phyloP scores from a whole-genome alignment of 208 protist genomes.

The Leishmania gerbilli region DNA sequence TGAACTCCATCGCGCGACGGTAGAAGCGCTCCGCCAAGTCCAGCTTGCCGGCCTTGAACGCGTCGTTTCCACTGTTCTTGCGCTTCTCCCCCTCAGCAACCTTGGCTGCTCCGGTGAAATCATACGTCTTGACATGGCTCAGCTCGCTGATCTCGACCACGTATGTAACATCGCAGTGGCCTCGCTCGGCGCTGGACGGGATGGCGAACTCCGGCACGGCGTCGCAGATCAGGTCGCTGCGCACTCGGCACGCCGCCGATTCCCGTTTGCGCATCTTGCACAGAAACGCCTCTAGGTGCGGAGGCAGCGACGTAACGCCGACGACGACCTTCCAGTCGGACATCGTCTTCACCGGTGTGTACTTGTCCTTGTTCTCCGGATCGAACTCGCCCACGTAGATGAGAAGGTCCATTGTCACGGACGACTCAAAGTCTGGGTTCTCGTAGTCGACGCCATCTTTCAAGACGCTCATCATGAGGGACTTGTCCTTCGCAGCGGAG shows the following conservation, averaged over 20 bases:
- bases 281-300: slow-evolving; percentile 73
- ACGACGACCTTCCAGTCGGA: slow-evolving; percentile 55
- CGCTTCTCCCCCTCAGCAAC: slow-evolving; percentile 61
- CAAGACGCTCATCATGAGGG: slow-evolving; percentile 76
- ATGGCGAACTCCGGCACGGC: slow-evolving; percentile 65
- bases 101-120: slow-evolving; percentile 66
- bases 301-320: slow-evolving; percentile 68
- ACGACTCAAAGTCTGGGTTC: slow-evolving; percentile 80
- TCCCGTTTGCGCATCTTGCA: slow-evolving; percentile 75
- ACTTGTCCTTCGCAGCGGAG: slow-evolving; percentile 69
- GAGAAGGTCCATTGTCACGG: slow-evolving; percentile 59
- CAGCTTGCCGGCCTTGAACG: slow-evolving; percentile 69
- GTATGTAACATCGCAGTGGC: slow-evolving; percentile 59
- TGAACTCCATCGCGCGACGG: slow-evolving; percentile 84
- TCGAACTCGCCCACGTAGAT: slow-evolving; percentile 58
- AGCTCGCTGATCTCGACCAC: slow-evolving; percentile 68
- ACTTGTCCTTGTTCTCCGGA: slow-evolving; percentile 38
- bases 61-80: slow-evolving; percentile 81
- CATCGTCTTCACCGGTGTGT: slow-evolving; percentile 48
- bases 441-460: slow-evolving; percentile 77
- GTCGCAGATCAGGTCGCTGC: slow-evolving; percentile 37
- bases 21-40: slow-evolving; percentile 77
- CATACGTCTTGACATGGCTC: slow-evolving; percentile 60
- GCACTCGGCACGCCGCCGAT: slow-evolving; percentile 66
- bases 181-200: slow-evolving; percentile 31